Evolutionary conservation across 208 protist genomes (phyloP).

Genomic region (Zelonia costaricensis): DNA sequence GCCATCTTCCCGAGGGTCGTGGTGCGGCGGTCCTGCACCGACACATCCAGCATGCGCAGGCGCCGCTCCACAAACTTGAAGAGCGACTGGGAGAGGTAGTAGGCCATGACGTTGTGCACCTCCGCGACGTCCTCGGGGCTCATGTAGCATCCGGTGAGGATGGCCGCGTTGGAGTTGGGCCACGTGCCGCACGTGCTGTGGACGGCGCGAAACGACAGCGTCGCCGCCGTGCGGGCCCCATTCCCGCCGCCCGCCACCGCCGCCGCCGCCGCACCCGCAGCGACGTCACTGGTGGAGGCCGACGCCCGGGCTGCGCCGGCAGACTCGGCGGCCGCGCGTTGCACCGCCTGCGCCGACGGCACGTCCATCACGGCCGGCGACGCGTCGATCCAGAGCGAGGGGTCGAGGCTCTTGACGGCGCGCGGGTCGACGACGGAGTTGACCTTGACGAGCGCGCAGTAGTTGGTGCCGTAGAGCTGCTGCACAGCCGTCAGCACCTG

Average conservation of each 20-base stretch:
- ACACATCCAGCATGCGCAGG: conserved; percentile 52
- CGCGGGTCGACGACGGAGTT: conserved; percentile 65
- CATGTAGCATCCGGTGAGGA: conserved; percentile 78
- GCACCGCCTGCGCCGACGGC: conserved; percentile 37
- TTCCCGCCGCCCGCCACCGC: not conserved
- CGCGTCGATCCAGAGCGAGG: conserved; percentile 70
- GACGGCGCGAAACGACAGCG: conserved; percentile 36
- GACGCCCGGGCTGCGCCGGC: conserved; percentile 7
- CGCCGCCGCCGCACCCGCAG: conserved; percentile 12
- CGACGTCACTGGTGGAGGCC: not conserved
- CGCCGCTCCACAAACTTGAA: conserved; percentile 73
- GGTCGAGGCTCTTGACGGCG: conserved; percentile 57
- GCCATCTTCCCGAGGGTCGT: conserved; percentile 84
- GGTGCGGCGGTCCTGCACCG: conserved; percentile 73
- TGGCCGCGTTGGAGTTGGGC: conserved; percentile 39
- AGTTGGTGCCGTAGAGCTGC: conserved; percentile 44
- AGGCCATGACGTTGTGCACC: conserved; percentile 61
- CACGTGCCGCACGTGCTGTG: conserved; percentile 48
- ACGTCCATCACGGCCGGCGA: conserved; percentile 65
- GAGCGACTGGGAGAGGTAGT: conserved; percentile 74
- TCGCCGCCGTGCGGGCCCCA: not conserved
- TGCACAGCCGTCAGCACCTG: conserved; percentile 47
- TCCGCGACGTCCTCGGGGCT: conserved; percentile 64
- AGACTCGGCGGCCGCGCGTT: conserved; percentile 16
- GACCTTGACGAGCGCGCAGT: conserved; percentile 63